Percentiles rank a stretch among this genome's conserved stretches.
Evolutionary conservation across 2,329 filamentous ascomycete species (phyloP).

Genomic region (Metarhizium album): DNA sequence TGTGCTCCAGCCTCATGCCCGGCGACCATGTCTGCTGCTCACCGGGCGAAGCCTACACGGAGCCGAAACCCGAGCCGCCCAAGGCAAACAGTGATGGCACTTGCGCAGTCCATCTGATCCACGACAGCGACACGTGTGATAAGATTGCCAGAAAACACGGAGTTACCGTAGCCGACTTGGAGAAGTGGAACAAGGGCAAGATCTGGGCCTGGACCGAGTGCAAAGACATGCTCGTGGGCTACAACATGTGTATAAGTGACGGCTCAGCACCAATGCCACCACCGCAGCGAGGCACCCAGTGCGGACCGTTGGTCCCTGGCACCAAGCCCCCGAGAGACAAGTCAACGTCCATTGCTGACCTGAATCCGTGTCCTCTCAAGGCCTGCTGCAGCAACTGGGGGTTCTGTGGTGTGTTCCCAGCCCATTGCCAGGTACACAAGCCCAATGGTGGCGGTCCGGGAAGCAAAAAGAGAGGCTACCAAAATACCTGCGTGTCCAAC

Average conservation of each 20-base stretch:
- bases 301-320: slow-evolving; percentile 14
- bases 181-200: slow-evolving; percentile 16
- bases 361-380: slow-evolving; percentile 15
- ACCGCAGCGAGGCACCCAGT: slow-evolving; percentile 10
- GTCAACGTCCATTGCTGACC: background rate
- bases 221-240: slow-evolving; percentile 5
- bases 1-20: slow-evolving; percentile 11
- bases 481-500: slow-evolving; percentile 15
- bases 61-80: slow-evolving; percentile 18
- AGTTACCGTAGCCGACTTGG: slow-evolving; percentile 10
- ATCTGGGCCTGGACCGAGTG: slow-evolving; percentile 17
- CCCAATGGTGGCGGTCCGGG: background rate
- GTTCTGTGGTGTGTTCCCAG: slow-evolving; percentile 2
- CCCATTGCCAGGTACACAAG: slow-evolving; percentile 1
- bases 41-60: slow-evolving; percentile 16
- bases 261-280: slow-evolving; percentile 14
- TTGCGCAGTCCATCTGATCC: slow-evolving; percentile 23
- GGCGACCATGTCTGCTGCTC: slow-evolving; percentile 27
- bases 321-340: slow-evolving; percentile 9
- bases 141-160: slow-evolving; percentile 15
- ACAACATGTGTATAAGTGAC: slow-evolving; percentile 13
- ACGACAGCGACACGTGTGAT: slow-evolving; percentile 22
- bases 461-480: slow-evolving; percentile 9
- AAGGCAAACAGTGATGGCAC: slow-evolving; percentile 23
- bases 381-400: slow-evolving; percentile 7